Conservation (phyloP, 306 rosid species). For the Neltuma alba region DNA sequence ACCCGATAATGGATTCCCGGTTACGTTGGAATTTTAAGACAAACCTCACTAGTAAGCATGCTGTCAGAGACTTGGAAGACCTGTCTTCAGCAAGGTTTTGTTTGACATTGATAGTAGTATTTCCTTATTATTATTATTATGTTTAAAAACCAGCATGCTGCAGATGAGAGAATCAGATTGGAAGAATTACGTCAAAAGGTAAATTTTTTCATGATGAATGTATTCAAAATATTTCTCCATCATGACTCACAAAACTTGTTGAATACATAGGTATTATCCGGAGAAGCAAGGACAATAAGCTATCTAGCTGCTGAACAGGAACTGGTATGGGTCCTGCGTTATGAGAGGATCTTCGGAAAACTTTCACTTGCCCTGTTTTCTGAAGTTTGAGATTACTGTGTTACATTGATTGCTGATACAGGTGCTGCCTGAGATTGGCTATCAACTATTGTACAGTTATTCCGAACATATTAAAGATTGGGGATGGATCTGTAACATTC, state of each 20-base stretch:
- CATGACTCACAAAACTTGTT: constrained; percentile 35
- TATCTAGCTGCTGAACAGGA: constrained; percentile 79
- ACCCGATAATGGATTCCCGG: constrained; percentile 5
- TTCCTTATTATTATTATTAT: neutral
- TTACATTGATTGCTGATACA: constrained; percentile 41
- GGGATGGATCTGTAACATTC: constrained; percentile 95
- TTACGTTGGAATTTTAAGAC: neutral
- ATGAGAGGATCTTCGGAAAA: constrained; percentile 30
- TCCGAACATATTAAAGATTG: constrained; percentile 68
- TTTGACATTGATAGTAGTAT: constrained; percentile 34
- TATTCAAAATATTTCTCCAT: constrained; percentile 25
- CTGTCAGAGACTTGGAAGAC: neutral
- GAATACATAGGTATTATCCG: constrained; percentile 68
- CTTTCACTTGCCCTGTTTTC: constrained; percentile 19
- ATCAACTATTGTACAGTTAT: constrained; percentile 78
- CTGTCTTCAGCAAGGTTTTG: constrained; percentile 12
- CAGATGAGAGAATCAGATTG: constrained; percentile 90
- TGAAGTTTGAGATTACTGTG: constrained; percentile 35
- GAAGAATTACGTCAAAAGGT: constrained; percentile 95
- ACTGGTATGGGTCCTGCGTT: constrained; percentile 62
- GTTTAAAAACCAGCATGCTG: constrained; percentile 72
- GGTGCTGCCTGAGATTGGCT: constrained; percentile 84
- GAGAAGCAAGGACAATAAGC: constrained; percentile 72
- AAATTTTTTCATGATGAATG: constrained; percentile 30
- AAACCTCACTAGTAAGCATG: constrained; percentile 3